These are phyloP conservation scores for Exobasidium rhododendri DNA, from an alignment of 1,284 basidiomycete genomes.

Conservation along the genomic window DNA sequence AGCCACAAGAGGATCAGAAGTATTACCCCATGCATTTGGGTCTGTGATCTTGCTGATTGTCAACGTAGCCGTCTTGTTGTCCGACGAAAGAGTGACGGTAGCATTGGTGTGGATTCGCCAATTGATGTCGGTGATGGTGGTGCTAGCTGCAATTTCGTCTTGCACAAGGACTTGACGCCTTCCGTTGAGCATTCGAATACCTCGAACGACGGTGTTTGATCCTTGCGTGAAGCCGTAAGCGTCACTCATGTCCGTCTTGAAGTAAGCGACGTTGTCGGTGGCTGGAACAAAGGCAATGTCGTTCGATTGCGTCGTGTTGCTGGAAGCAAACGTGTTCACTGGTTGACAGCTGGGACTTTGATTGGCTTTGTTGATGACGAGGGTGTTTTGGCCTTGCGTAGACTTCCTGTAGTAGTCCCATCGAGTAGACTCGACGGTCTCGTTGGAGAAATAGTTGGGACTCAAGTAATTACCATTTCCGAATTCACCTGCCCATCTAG, in stretches of 20 bases:
- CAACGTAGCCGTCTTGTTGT: conserved; percentile 64
- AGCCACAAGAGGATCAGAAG: conserved; percentile 23
- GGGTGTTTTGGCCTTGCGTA: conserved; percentile 94
- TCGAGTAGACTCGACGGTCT: conserved; percentile 29
- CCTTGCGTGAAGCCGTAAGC: conserved; percentile 70
- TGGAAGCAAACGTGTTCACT: conserved; percentile 61
- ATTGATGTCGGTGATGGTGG: conserved; percentile 59
- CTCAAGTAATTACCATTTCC: conserved; percentile 80
- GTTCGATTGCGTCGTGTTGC: conserved; percentile 72
- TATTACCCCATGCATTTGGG: conserved; percentile 58
- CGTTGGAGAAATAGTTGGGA: conserved; percentile 49
- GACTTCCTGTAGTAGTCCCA: conserved; percentile 75
- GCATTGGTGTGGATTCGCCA: conserved; percentile 98
- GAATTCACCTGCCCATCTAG: conserved; percentile 92
- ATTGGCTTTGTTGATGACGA: conserved; percentile 74
- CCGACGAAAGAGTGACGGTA: conserved; percentile 56
- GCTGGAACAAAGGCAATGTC: conserved; percentile 64
- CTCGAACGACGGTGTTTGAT: conserved; percentile 68
- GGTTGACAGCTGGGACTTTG: conserved; percentile 74
- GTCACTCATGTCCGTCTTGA: conserved; percentile 71
- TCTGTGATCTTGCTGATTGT: conserved; percentile 61
- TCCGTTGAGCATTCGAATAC: conserved; percentile 79
- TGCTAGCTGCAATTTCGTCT: conserved; percentile 54
- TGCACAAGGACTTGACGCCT: conserved; percentile 78
- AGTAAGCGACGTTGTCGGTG: conserved; percentile 75